Evolutionary conservation across 495 filamentous ascomycete genomes (phyloP), one percentile per base, ranked within the genome.

Genomic region (Saxophila tyrrhenica): DNA sequence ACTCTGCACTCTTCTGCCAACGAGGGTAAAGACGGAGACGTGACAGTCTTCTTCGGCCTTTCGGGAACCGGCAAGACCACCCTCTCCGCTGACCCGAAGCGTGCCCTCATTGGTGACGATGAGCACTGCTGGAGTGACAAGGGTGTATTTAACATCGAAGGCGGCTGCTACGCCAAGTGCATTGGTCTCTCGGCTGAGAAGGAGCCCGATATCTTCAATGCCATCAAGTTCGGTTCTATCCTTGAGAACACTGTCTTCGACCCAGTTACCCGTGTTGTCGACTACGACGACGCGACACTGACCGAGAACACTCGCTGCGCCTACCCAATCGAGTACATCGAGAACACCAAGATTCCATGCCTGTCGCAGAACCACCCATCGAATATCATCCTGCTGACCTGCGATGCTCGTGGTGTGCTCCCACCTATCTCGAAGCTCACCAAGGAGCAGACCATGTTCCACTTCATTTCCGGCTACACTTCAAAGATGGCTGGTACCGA

Each of bases 401-500:
- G 92, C 70, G 92, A 98, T 70, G 92, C 94, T 56, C 86, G 94
- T 61, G 92, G 94, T 74, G 92, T 97, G 9, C 83, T 98, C 25
- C 92, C 92, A 41, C 94, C 94, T 39, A 97, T 98, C 75, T 94
- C 89, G 62, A 98, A 97, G 79, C 84, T 98, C 66, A 85, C 84
- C 76, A 80, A 84, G 62, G 86, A 89, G 64, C 92, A 98, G 74
- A 95, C 87, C 66, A 97, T 98, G 90, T 98, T 96, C 81, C 92
- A 98, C 80, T 98, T 98, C 80, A 98, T 98, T 71, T 92, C 86
- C 19, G 92, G 92, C 65, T 98, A 98, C 78, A 98, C 92, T 52
- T 97, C 94, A 64, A 98, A 98, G 84, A 97, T 98, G 94, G 94
- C 91, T 57, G 92, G 92, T 65, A 98, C 92, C 45, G 92, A 98